Evolutionary conservation across 192 early-diverging fungal species (phyloP).

Genomic region (Linnemannia zychae): DNA sequence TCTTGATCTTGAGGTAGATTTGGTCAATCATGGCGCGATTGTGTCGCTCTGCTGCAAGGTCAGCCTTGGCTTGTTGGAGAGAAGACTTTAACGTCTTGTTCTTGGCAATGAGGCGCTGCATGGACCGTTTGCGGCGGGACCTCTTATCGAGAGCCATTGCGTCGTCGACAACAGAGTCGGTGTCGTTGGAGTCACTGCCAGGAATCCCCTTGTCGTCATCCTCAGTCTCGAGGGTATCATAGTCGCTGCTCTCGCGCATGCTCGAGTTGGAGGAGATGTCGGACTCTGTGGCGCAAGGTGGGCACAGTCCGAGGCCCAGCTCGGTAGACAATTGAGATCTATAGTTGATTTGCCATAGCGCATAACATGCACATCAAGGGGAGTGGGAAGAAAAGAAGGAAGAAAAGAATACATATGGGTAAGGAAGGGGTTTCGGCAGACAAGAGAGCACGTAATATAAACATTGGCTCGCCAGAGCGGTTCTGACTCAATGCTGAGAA

Average conservation of each 20-base stretch:
- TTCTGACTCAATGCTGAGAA: constrained; percentile 4
- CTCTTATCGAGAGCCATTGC: constrained; percentile 30
- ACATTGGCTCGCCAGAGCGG: neutral
- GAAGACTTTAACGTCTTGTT: constrained; percentile 49
- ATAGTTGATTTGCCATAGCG: neutral
- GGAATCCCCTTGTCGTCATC: constrained; percentile 29
- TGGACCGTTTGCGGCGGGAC: constrained; percentile 35
- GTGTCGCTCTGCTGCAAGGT: constrained; percentile 39
- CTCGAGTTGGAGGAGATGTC: constrained; percentile 36
- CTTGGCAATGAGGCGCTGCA: constrained; percentile 43
- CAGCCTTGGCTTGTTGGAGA: constrained; percentile 42
- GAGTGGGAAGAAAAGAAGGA: neutral
- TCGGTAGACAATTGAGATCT: constrained; percentile 3
- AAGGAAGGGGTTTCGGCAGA: neutral
- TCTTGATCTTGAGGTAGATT: constrained; percentile 50
- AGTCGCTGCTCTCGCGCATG: constrained; percentile 32
- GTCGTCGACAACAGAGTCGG: constrained; percentile 25
- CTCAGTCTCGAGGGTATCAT: constrained; percentile 32
- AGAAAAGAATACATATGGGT: neutral
- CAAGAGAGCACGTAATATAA: neutral
- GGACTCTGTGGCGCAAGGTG: constrained; percentile 5
- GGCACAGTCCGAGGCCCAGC: neutral
- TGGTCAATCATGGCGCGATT: constrained; percentile 42
- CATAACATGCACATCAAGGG: neutral
- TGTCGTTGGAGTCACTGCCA: constrained; percentile 49